Percentiles rank a stretch among this genome's conserved stretches.
Evolutionary conservation across 1,139 yeast genomes (phyloP).

Genomic region (Yamadazyma membranifaciens): DNA sequence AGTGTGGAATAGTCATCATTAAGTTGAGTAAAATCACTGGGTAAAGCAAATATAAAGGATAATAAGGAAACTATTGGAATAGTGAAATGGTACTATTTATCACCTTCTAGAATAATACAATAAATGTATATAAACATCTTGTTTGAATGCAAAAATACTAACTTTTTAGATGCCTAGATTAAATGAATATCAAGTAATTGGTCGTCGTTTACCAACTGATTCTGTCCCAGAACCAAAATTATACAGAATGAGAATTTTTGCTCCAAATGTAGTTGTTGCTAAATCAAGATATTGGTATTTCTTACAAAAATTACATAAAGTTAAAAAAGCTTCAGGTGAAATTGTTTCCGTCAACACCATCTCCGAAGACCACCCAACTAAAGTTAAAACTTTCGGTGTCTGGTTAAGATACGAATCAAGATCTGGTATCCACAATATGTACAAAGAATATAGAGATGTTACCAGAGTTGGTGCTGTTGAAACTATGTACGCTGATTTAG

Average conservation of each 20-base stretch:
- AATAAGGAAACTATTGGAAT: too few species aligned
- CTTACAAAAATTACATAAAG: constrained; percentile 98
- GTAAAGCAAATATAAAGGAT: too few species aligned
- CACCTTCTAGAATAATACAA: too few species aligned
- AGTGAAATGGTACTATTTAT: too few species aligned
- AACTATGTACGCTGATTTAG: constrained; percentile 99
- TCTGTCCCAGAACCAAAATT: constrained; percentile 99
- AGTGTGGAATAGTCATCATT: too few species aligned
- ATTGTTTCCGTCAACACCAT: constrained; percentile 89
- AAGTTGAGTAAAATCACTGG: too few species aligned
- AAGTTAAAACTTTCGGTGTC: constrained; percentile 99
- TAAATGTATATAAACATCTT: background rate
- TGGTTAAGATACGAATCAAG: constrained; percentile 99
- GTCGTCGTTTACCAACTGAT: constrained; percentile 99
- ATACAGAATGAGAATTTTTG: constrained; percentile 99
- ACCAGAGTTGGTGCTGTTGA: constrained; percentile 99
- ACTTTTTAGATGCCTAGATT: constrained; percentile 69
- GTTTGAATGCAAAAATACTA: constrained; percentile 9
- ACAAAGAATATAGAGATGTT: constrained; percentile 99
- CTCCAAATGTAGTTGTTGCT: constrained; percentile 98
- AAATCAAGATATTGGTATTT: constrained; percentile 99
- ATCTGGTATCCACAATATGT: constrained; percentile 99
- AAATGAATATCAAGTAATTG: constrained; percentile 99
- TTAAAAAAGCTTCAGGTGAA: constrained; percentile 99
- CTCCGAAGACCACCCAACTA: constrained; percentile 95